Evolutionary conservation across 1,139 yeast genomes (phyloP).

Genomic region (Geotrichum cucujoidarum): DNA sequence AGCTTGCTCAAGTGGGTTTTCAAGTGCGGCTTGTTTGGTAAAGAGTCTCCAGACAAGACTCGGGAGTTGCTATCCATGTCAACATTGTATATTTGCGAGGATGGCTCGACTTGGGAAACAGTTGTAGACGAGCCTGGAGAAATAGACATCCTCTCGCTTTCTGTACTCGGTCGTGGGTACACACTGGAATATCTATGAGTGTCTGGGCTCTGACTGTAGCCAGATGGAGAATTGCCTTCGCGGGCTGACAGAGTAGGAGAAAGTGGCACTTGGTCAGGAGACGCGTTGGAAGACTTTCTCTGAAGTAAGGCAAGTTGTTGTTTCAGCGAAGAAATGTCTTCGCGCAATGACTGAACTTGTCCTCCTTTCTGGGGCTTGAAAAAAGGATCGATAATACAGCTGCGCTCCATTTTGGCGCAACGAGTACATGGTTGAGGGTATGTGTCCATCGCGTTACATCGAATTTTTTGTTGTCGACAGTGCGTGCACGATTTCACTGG

Average conservation of each 20-base stretch:
- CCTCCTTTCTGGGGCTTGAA: slow-evolving; percentile 90
- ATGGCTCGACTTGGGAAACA: not conserved
- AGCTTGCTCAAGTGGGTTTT: not conserved
- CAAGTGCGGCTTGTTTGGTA: slow-evolving; percentile 12
- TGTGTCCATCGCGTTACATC: slow-evolving; percentile 83
- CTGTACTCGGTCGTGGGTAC: not conserved
- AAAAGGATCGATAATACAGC: slow-evolving; percentile 86
- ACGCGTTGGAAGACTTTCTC: slow-evolving; percentile 42
- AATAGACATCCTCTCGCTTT: not conserved
- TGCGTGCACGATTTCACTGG: slow-evolving; percentile 93
- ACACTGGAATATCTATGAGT: not conserved
- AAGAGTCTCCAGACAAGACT: slow-evolving; percentile 14
- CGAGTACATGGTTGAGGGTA: slow-evolving; percentile 80
- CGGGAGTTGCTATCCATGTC: slow-evolving; percentile 16
- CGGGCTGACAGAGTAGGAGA: slow-evolving; percentile 3
- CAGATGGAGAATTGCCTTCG: not conserved
- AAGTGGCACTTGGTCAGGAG: not conserved
- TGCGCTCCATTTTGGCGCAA: slow-evolving; percentile 72
- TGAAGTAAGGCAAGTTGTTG: slow-evolving; percentile 72
- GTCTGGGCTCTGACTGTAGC: not conserved
- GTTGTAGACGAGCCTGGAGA: not conserved
- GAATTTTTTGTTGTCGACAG: slow-evolving; percentile 91
- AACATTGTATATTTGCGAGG: not conserved
- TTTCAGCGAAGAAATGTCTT: slow-evolving; percentile 77
- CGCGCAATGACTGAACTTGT: slow-evolving; percentile 75